Evolutionary conservation across 495 filamentous ascomycete genomes (phyloP), one percentile per base, ranked within the genome.

Genomic region (Tuber brumale): DNA sequence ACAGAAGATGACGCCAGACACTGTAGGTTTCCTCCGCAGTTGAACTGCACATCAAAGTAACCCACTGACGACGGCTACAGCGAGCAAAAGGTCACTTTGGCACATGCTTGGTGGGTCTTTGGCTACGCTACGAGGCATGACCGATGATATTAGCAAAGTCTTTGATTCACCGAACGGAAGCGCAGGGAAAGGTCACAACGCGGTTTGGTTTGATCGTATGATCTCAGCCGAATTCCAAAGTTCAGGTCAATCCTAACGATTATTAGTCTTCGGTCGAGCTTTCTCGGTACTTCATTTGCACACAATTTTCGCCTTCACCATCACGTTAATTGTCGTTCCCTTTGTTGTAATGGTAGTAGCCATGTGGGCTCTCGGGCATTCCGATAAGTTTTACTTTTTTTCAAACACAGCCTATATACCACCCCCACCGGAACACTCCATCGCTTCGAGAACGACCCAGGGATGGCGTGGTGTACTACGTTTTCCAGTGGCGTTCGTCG

Each of bases 21-120:
- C 84, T 90, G 79, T 81, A 78, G 41, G 79, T 37, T 44, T 51
- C 21, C 70, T 71, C 70, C 48, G 23, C n/a, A 37, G 23, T 10
- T 8, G 43, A 42, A 37, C 35, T 35, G 57, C 57, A 14, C 57
- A 66, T 2, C 12, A 61, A 31, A 27, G n/a, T 31, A 66, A 35
- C 57, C 27, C 31, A 35, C 70, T 80, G 37, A 80, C 27, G 21
- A 27, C 73, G 57, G 31, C 42, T 57, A 66, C 43, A 81, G 78
- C 92, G 0, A 93, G 89, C 46, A 86, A 84, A 74, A 88, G 90
- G 61, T 94, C 93, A 27, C 82, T 98, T 14, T 97, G 93, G 93
- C 94, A 98, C 82, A 99, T 99, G 95, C 86, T 97, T 8, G 94
- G 92, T 69, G 89, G 89, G 37, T 88, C 94, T 42, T 85, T 97